Evolutionary conservation across 2,329 filamentous ascomycete genomes (phyloP).

Genomic region (Aspergillus sp.): DNA sequence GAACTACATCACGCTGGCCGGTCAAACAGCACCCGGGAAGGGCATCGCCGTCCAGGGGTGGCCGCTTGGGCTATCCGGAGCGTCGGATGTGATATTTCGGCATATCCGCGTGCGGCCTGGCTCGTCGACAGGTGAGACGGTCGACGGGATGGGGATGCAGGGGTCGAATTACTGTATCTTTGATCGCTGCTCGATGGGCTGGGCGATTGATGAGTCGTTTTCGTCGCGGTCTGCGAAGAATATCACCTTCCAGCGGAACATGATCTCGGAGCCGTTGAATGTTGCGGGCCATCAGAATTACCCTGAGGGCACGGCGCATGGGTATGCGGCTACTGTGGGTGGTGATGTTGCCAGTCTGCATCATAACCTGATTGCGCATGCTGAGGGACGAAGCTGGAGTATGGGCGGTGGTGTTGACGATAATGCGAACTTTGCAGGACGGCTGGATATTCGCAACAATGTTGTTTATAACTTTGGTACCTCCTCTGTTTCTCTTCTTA

Average conservation of each 20-base stretch:
- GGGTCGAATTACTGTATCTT: conserved; percentile 14
- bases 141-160: conserved; percentile 13
- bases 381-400: conserved; percentile 13
- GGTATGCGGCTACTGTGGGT: conserved; percentile 13
- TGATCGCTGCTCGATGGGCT: conserved; percentile 11
- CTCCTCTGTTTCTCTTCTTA: background rate
- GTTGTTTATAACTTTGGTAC: conserved; percentile 14
- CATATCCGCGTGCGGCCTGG: conserved; percentile 11
- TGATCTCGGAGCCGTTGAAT: conserved; percentile 14
- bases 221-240: conserved; percentile 9
- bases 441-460: conserved; percentile 13
- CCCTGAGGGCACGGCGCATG: conserved; percentile 8
- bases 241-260: conserved; percentile 14
- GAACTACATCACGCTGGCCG: conserved; percentile 8
- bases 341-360: conserved; percentile 10
- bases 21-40: conserved; percentile 13
- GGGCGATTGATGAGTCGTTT: conserved; percentile 13
- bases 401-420: conserved; percentile 13
- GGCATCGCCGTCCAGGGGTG: conserved; percentile 12
- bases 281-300: conserved; percentile 14
- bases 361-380: conserved; percentile 13
- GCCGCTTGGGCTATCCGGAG: conserved; percentile 11
- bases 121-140: background rate
- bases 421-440: conserved; percentile 8
- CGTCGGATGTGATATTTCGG: conserved; percentile 8